These are phyloP conservation scores for Wickerhamiella sorbophila DNA, from an alignment of 805 yeast species.

Conservation along the genomic window DNA sequence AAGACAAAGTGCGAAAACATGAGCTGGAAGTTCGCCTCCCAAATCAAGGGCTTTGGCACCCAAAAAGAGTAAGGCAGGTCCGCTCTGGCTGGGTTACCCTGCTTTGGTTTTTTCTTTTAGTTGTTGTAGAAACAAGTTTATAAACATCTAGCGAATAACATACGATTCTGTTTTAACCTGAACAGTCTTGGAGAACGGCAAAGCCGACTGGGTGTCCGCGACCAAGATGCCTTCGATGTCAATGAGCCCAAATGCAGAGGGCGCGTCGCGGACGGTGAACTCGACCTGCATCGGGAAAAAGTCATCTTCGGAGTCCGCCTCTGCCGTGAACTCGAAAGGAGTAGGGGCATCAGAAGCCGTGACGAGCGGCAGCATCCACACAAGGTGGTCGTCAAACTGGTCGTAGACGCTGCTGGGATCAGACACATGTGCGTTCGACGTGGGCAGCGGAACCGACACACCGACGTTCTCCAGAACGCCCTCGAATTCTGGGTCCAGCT, in stretches of 20 bases:
- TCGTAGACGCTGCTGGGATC: constrained; percentile 23
- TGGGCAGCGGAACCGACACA: constrained; percentile 52
- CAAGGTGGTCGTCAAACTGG: constrained; percentile 57
- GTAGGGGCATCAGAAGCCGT: constrained; percentile 39
- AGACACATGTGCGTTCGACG: constrained; percentile 39
- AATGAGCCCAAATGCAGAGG: constrained; percentile 49
- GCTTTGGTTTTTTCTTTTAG: constrained; percentile 7
- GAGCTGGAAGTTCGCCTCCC: constrained; percentile 54
- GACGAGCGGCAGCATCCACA: constrained; percentile 47
- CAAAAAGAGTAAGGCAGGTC: constrained; percentile 20
- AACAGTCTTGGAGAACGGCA: constrained; percentile 13
- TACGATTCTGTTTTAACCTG: constrained; percentile 14
- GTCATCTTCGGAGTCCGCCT: constrained; percentile 63
- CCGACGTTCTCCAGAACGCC: constrained; percentile 39
- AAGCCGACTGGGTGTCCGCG: constrained; percentile 26
- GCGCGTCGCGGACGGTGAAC: constrained; percentile 33
- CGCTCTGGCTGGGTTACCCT: background rate
- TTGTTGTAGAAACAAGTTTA: background rate
- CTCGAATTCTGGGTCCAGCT: constrained; percentile 37
- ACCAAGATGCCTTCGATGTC: constrained; percentile 44
- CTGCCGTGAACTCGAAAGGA: constrained; percentile 65
- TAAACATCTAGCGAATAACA: constrained; percentile 13
- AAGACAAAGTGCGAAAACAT: constrained; percentile 12
- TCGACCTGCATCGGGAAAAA: constrained; percentile 76
- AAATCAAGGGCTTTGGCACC: constrained; percentile 82